Base-by-base conservation (phyloP, 2,329 filamentous ascomycete species). In the Ophiostoma sp. region DNA sequence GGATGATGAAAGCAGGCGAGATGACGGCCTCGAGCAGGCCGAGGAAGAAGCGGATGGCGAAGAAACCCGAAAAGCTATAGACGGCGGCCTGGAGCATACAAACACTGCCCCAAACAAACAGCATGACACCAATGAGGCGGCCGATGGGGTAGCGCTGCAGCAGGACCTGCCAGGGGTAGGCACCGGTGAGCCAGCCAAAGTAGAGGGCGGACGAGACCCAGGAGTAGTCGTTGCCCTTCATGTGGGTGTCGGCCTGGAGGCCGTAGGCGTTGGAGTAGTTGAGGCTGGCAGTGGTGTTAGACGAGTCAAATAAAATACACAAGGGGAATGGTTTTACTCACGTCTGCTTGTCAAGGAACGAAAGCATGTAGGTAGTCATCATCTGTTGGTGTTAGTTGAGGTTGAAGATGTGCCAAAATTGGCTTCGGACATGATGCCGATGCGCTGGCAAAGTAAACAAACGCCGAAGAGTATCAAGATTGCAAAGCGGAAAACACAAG, bases 141-240 rank as follows among this genome's bases (percentile, higher is more conserved):
- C 80, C 83, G 12, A 85, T 80, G 7, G 84, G 82, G 42, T 82
- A 78, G 15, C 82, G 81, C 74, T 85, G 83, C 28, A 85, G 78
- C 12, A 82, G 73, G 15, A 84, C 70, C 72, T 83, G 83, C 75
- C 81, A 81, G 0, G 83, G 83, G 55, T 81, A 82, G 1, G 81
- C 80, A 69, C 81, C 82, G 55, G 79, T 76, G 73, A 85, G 79
- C 77, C 82, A 85, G 33, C 83, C 83, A 70, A 85, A 84, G 73
- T 84, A 82, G 71, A 83, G 79, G 11, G 82, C 82, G 2, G 83
- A 83, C 31, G 82, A 82, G 12, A 84, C 82, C 83, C 83, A 84
- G 15, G 82, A 82, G 75, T 85, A 84, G 72, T 83, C 79, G 70
- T 83, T 78, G 57, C 83, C 83, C 63, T 78, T 79, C 74, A 85